Evolutionary conservation across 768 basidiomycete species (phyloP).

Genomic region (Rhodotorula graminis): DNA sequence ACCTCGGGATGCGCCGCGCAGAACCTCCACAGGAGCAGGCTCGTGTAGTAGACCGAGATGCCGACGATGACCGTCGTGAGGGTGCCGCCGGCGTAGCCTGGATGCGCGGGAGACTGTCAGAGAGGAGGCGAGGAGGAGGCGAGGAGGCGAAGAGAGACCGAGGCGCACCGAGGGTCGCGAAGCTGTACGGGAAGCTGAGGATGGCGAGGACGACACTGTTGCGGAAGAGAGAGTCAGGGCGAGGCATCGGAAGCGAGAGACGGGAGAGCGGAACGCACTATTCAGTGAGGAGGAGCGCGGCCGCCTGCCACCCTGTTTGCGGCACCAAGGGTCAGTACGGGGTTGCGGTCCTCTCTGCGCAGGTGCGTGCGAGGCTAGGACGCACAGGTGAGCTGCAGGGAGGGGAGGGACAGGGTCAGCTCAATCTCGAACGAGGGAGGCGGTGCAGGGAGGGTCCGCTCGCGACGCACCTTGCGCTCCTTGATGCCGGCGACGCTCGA

Average conservation of each 20-base stretch:
- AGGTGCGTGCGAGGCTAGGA: not conserved
- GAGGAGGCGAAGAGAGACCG: not conserved
- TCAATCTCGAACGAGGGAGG: not conserved
- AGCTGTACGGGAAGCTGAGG: constrained; percentile 39
- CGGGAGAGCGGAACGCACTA: constrained; percentile 13
- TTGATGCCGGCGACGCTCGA: constrained; percentile 16
- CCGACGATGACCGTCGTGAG: constrained; percentile 22
- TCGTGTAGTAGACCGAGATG: constrained; percentile 28
- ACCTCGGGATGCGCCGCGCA: constrained; percentile 35
- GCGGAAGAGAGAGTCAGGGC: not conserved
- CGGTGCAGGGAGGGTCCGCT: too few relatives aligned
- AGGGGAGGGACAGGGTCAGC: constrained; percentile 1
- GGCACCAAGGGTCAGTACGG: not conserved
- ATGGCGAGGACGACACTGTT: constrained; percentile 33
- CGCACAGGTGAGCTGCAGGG: constrained; percentile 10
- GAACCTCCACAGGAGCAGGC: constrained; percentile 38
- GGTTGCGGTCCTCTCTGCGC: not conserved
- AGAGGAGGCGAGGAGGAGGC: not conserved
- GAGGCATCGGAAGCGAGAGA: not conserved
- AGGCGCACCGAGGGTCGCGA: constrained; percentile 15
- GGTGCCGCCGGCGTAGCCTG: constrained; percentile 30
- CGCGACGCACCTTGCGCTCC: constrained; percentile 26
- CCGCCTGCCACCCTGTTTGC: constrained; percentile 9
- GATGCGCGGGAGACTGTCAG: not conserved
- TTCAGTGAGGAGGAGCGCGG: constrained; percentile 24